Percentiles rank a stretch among this genome's conserved stretches.
phyloP scores from a whole-genome alignment of 805 yeast species.

The Nakazawaea ambrosiae region DNA sequence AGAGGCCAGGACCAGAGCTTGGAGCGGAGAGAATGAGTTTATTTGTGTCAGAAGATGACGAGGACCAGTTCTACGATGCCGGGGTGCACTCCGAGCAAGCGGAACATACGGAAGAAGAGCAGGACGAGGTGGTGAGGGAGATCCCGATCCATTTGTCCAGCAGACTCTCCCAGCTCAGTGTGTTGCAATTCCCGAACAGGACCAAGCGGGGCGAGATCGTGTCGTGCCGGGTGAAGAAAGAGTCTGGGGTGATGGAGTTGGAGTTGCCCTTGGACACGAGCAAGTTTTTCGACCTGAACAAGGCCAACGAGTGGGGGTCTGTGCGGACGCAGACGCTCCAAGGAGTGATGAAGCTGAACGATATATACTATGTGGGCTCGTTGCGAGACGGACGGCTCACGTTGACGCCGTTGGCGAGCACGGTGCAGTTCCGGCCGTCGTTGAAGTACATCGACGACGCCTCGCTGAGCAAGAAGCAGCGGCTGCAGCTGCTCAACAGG shows the following conservation, averaged over 20 bases:
- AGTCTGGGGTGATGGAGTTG: conserved; percentile 61
- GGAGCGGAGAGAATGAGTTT: conserved; percentile 16
- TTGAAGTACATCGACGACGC: conserved; percentile 70
- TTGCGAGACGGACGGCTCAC: conserved; percentile 41
- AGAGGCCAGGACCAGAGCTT: too few species aligned
- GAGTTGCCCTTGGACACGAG: conserved; percentile 68
- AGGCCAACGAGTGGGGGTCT: conserved; percentile 58
- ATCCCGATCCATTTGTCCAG: conserved; percentile 46
- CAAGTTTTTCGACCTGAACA: conserved; percentile 58
- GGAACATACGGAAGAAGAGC: conserved; percentile 24
- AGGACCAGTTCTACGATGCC: too few species aligned
- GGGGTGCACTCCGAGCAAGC: conserved; percentile 7
- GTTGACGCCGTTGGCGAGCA: conserved; percentile 55
- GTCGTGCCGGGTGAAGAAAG: conserved; percentile 50
- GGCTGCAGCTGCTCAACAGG: conserved; percentile 4
- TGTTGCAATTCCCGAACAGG: conserved; percentile 60
- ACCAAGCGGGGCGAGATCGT: conserved; percentile 33
- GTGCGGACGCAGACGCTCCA: conserved; percentile 54
- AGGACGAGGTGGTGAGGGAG: conserved; percentile 56
- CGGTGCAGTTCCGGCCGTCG: conserved; percentile 75
- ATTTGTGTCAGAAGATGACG: conserved; percentile 31
- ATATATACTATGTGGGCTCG: conserved; percentile 42
- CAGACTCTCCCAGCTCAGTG: conserved; percentile 21
- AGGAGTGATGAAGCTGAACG: conserved; percentile 58
- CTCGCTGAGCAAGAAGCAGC: conserved; percentile 31